Percentiles rank a stretch among this genome's conserved stretches.
Conservation (phyloP, 768 basidiomycete genomes). For the Chalciporus piperatus region DNA sequence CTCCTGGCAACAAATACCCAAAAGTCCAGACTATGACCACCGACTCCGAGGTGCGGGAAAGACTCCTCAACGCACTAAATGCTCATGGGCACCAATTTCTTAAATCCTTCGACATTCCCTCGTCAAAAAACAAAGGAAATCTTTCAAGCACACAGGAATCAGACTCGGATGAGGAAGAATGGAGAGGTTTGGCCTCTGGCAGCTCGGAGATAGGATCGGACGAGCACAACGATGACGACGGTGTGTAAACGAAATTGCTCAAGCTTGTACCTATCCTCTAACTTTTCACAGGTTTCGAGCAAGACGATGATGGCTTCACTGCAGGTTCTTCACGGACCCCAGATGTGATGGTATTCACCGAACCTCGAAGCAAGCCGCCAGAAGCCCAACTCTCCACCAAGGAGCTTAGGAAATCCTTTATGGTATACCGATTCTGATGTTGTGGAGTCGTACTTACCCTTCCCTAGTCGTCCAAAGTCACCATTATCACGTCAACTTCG, state of each 20-base stretch:
- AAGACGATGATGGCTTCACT: conserved; percentile 46
- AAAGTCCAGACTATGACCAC: conserved; percentile 4
- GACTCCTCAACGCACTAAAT: conserved; percentile 40
- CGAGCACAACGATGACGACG: conserved; percentile 17
- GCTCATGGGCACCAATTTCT: conserved; percentile 48
- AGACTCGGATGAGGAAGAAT: conserved; percentile 36
- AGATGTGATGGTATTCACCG: conserved; percentile 59
- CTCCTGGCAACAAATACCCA: not conserved
- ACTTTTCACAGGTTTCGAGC: conserved; percentile 35
- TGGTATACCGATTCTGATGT: conserved; percentile 46
- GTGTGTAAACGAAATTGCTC: conserved; percentile 6
- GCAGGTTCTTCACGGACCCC: conserved; percentile 34
- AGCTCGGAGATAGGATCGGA: conserved; percentile 11
- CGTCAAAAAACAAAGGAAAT: conserved; percentile 16
- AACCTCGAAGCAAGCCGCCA: conserved; percentile 26
- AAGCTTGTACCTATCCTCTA: not conserved
- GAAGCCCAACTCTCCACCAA: conserved; percentile 28
- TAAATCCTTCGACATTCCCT: conserved; percentile 34
- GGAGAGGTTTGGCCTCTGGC: conserved; percentile 35
- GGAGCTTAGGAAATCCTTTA: conserved; percentile 63
- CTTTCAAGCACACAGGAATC: conserved; percentile 11
- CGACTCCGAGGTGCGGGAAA: conserved; percentile 26
- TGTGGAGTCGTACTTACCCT: conserved; percentile 1
- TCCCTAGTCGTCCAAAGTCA: conserved; percentile 72
- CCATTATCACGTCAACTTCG: conserved; percentile 42